Conservation (phyloP, 1,284 basidiomycete species). For the Rhodotorula glutinis region DNA sequence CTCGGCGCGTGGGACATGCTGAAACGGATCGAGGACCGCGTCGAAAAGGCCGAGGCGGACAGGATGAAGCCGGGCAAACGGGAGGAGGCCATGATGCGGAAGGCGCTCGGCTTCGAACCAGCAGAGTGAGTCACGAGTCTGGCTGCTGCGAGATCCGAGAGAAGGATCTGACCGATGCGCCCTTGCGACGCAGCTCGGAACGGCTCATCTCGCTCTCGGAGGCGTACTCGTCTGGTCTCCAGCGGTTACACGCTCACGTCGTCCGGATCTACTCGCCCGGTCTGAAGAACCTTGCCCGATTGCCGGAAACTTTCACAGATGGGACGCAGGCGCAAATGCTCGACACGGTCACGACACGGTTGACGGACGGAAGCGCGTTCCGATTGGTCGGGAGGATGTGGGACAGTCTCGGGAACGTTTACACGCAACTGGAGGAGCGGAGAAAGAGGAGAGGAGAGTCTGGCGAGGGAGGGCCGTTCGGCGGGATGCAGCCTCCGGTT, state of each 20-base stretch:
- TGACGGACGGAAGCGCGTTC: conserved; percentile 38
- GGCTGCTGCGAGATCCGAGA: no score
- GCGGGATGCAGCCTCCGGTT: conserved; percentile 13
- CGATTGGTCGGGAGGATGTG: conserved; percentile 18
- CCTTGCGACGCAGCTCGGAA: conserved; percentile 17
- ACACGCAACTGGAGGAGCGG: conserved; percentile 19
- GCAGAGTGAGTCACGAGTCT: conserved; percentile 4
- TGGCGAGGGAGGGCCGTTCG: conserved; percentile 2
- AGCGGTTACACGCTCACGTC: conserved; percentile 35
- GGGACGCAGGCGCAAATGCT: conserved; percentile 30
- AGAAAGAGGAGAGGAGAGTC: conserved; percentile 1
- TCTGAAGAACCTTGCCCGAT: conserved; percentile 22
- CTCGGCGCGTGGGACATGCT: conserved; percentile 25
- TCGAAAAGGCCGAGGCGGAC: conserved; percentile 1
- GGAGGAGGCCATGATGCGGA: conserved; percentile 11
- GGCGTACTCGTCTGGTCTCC: conserved; percentile 26
- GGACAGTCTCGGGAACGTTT: conserved; percentile 15
- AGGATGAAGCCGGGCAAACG: conserved; percentile 1
- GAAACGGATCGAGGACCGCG: conserved; percentile 17
- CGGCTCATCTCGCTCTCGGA: conserved; percentile 26
- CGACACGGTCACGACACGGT: conserved; percentile 11
- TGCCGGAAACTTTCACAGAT: conserved; percentile 33
- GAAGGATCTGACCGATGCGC: rapidly evolving
- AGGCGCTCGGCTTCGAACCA: conserved; percentile 18
- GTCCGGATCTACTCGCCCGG: conserved; percentile 37